A percentile compares a stretch with the other conserved stretches of the same genome.
Conservation (phyloP, 768 basidiomycete species). For the Leccinum aurantiacum region DNA sequence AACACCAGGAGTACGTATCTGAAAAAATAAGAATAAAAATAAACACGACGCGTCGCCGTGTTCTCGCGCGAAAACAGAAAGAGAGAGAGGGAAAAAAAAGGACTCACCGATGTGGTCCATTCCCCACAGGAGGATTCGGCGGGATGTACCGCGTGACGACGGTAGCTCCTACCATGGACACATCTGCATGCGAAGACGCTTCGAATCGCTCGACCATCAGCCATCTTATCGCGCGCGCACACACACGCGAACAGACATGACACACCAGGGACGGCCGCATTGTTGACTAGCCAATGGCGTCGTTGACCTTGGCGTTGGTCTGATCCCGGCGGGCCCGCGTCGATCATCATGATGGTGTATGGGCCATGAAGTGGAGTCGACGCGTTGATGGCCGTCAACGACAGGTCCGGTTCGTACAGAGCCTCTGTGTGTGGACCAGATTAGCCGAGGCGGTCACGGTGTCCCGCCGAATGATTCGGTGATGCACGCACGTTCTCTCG, state of each 20-base stretch:
- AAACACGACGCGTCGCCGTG: neutral
- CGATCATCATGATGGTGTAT: slow-evolving; percentile 74
- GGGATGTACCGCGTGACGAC: slow-evolving; percentile 68
- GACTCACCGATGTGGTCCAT: slow-evolving; percentile 71
- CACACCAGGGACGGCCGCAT: slow-evolving; percentile 50
- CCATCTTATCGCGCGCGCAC: neutral
- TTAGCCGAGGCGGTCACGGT: neutral
- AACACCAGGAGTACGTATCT: slow-evolving; percentile 73
- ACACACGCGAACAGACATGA: slow-evolving; percentile 1
- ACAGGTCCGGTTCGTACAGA: slow-evolving; percentile 51
- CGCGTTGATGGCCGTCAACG: slow-evolving; percentile 49
- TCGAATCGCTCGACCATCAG: neutral
- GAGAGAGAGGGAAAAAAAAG: neutral
- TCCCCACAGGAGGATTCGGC: slow-evolving; percentile 65
- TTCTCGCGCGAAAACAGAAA: neutral
- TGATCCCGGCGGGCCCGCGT: slow-evolving; percentile 67
- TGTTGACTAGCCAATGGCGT: slow-evolving; percentile 81
- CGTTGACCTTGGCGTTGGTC: slow-evolving; percentile 59
- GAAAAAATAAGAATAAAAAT: too few relatives aligned
- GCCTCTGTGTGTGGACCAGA: slow-evolving; percentile 46
- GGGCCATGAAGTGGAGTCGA: slow-evolving; percentile 45
- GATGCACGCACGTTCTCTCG: slow-evolving; percentile 51
- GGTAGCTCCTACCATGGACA: slow-evolving; percentile 45
- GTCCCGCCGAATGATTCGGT: neutral
- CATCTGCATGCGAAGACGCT: slow-evolving; percentile 30